Evolutionary conservation across 148 eudicot genomes (phyloP).

Genomic region (Polygonum aviculare): DNA sequence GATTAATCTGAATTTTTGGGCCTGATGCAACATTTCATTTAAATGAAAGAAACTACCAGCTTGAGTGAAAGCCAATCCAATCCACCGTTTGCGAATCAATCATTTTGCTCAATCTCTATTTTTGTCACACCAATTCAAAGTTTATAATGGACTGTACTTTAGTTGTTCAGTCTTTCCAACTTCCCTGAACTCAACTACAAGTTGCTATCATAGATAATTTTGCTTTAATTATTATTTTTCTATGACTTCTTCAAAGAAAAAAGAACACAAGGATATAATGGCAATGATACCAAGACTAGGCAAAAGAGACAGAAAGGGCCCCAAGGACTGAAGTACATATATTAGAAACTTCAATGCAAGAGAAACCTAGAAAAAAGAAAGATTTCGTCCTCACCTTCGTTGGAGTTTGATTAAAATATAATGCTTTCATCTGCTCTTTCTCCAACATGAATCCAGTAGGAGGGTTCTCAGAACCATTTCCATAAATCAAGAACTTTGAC

Average conservation of each 20-base stretch:
- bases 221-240: too few relatives aligned
- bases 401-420: slow-evolving; percentile 92
- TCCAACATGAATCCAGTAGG: slow-evolving; percentile 95
- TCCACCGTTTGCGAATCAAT: neutral
- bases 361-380: neutral
- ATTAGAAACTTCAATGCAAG: neutral
- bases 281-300: too few relatives aligned
- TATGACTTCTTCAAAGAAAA: too few relatives aligned
- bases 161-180: too few relatives aligned
- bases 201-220: too few relatives aligned
- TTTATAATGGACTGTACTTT: neutral
- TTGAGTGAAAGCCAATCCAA: too few relatives aligned
- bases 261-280: neutral
- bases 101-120: neutral
- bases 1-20: neutral
- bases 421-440: slow-evolving; percentile 68
- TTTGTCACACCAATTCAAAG: neutral
- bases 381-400: slow-evolving; percentile 45
- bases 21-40: neutral
- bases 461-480: slow-evolving; percentile 76
- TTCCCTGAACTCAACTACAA: too few relatives aligned
- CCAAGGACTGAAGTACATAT: neutral
- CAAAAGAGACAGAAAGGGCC: too few relatives aligned
- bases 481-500: slow-evolving; percentile 70
- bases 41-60: too few relatives aligned